Conservation (phyloP, 441 rosid species). For the Cnidoscolus chayamansa region DNA sequence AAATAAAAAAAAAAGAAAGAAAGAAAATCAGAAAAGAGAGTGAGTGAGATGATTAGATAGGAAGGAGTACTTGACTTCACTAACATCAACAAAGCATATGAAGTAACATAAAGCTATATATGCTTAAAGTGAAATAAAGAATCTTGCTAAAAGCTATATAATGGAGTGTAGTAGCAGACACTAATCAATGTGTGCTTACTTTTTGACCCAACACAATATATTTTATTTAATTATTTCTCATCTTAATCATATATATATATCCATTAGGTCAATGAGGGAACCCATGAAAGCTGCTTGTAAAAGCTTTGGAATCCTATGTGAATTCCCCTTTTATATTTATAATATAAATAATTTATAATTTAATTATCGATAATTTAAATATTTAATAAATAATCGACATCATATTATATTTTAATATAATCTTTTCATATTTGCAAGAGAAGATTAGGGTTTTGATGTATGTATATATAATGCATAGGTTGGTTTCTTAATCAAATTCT, state of each 20-base stretch:
- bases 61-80: slow-evolving; percentile 51
- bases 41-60: slow-evolving; percentile 23
- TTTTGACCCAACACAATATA: slow-evolving; percentile 50
- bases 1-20: not conserved
- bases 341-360: too few species aligned
- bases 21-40: not conserved
- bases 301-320: slow-evolving; percentile 61
- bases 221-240: not conserved
- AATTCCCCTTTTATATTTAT: not conserved
- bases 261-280: slow-evolving; percentile 52
- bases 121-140: slow-evolving; percentile 62
- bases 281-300: slow-evolving; percentile 39
- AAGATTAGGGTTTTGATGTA: too few species aligned
- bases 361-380: too few species aligned
- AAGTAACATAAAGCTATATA: slow-evolving; percentile 48
- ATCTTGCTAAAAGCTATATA: slow-evolving; percentile 69
- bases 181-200: slow-evolving; percentile 54
- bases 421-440: too few species aligned
- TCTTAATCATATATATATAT: slow-evolving; percentile 11
- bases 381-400: too few species aligned
- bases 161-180: slow-evolving; percentile 81
- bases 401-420: too few species aligned
- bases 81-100: slow-evolving; percentile 55
- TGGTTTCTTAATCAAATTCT: too few species aligned
- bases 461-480: too few species aligned